Evolutionary conservation across 306 rosid species (phyloP), one percentile per base, ranked within the genome.

Genomic region (Pterocarpus santalinus): DNA sequence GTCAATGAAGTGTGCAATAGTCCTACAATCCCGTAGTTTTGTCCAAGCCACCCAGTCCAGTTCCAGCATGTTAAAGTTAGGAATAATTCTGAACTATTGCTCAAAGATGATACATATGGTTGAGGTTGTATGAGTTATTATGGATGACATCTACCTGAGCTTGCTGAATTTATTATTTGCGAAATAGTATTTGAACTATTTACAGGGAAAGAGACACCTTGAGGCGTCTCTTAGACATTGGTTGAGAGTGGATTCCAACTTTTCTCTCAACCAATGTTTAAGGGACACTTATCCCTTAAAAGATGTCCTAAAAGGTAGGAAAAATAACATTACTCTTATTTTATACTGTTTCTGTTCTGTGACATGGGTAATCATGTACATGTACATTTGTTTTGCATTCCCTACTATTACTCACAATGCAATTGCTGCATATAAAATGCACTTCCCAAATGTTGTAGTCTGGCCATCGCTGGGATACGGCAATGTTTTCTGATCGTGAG

Each of bases 391-490:
- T 65, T 76, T 60, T 53, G 61, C 75, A 33, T 83, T 67, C 57
- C 68, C 52, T 34, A 34, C 82, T 75, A 71, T 39, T 78, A 62
- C 73, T 62, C 38, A 82, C 79, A 81, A 34, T 83, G 65, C n/a
- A 35, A 60, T 79, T 78, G 72, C 39, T 67, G 78, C 75, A 81
- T 55, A 52, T 41, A 60, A 79, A 64, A 73, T 65, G 49, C 72
- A 43, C 73, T 80, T 77, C 70, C 78, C 38, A 56, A 61, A 82
- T 83, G 72, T 69, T 80, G 76, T 90, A 93, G 99, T 72, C 88
- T 73, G 97, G 91, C 76, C 94, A 90, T 83, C 92, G 84, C 51
- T 96, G 99, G 99, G 99, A 96, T 78, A 72, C 88, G 1, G 60
- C 96, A 4, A 75, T 84, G 65, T 95, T 95, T 80, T 46, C 87